Base-by-base conservation (phyloP, 2,329 filamentous ascomycete species). In the Paecilomyces fulvus region DNA sequence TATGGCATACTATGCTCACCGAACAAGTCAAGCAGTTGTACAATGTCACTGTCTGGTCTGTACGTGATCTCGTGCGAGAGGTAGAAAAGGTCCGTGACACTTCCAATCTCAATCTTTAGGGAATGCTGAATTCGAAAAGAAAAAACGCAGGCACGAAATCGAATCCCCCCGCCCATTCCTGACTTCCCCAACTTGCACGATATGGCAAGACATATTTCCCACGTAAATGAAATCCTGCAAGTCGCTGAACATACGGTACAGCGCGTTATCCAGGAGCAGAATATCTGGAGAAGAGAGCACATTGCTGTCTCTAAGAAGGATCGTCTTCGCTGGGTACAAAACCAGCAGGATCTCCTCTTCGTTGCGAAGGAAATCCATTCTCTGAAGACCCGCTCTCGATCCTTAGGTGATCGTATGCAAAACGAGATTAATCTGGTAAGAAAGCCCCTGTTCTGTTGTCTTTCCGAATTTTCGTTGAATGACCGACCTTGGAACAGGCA, bases 361-460 rank as follows among this genome's bases (percentile, higher is more conserved):
- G 53, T 63, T 43, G 59, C 61, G 1, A 65, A 66, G 49, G 54
- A 69, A 14, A 51, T 71, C n/a, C 63, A 64, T 51, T 67, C 65
- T 6, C 59, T 68, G 11, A 60, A 61, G 21, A 61, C 60, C 11
- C 61, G 69, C 14, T 63, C 67, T 2, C 59, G 60, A 25, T 66
- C 68, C 7, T 53, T 71, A 12, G 61, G 64, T 10, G 66, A 66
- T 30, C 61, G 70, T 28, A 57, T 72, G 46, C 59, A 59, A n/a
- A 69, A 70, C 56, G 69, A 73, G 58, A 71, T 73, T 31, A 67
- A 67, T 43, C 58, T 71, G 37, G 68, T 70, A 55, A 20, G 58
- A 20, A 30, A 30, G 23, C 55, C n/a, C n/a, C n/a, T n/a, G n/a
- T n/a, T n/a, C 3, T 20, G 28, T 23, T 30, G 28, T 12, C 43